phyloP scores from a whole-genome alignment of 495 filamentous ascomycete species.

The Xylona heveae region DNA sequence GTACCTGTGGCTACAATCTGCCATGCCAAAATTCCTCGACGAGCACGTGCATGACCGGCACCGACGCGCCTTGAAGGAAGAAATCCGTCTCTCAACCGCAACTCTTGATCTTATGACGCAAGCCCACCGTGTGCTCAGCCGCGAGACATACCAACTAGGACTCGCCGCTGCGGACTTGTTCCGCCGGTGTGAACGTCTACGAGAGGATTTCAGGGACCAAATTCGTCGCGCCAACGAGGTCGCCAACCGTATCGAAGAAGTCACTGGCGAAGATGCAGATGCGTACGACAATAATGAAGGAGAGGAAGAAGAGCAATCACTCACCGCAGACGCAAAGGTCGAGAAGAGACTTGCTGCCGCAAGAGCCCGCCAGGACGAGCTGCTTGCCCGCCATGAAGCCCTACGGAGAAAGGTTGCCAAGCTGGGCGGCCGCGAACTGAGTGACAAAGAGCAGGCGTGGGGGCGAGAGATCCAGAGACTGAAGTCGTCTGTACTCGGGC shows the following conservation, averaged over 20 bases:
- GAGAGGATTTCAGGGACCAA: slow-evolving; percentile 49
- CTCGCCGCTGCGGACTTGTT: slow-evolving; percentile 66
- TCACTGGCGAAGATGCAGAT: slow-evolving; percentile 36
- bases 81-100: slow-evolving; percentile 50
- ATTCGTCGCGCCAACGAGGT: slow-evolving; percentile 45
- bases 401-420: slow-evolving; percentile 38
- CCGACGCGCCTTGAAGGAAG: slow-evolving; percentile 39
- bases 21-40: slow-evolving; percentile 38
- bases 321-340: slow-evolving; percentile 28
- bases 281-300: slow-evolving; percentile 17
- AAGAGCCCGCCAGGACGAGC: slow-evolving; percentile 31
- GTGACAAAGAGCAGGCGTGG: slow-evolving; percentile 52
- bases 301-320: slow-evolving; percentile 8
- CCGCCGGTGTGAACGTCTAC: slow-evolving; percentile 49
- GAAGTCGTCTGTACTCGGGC: slow-evolving; percentile 16
- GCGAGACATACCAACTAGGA: slow-evolving; percentile 51
- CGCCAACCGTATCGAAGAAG: slow-evolving; percentile 37
- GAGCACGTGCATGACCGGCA: slow-evolving; percentile 33
- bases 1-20: slow-evolving; percentile 34
- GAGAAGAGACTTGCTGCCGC: slow-evolving; percentile 37
- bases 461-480: slow-evolving; percentile 36
- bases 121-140: slow-evolving; percentile 50
- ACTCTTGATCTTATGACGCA: slow-evolving; percentile 57
- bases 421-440: slow-evolving; percentile 39
- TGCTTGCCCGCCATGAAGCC: slow-evolving; percentile 40